A percentile compares a stretch with the other conserved stretches of the same genome.
phyloP scores from a whole-genome alignment of 169 alveolate genomes.

The Eimeria falciformis region DNA sequence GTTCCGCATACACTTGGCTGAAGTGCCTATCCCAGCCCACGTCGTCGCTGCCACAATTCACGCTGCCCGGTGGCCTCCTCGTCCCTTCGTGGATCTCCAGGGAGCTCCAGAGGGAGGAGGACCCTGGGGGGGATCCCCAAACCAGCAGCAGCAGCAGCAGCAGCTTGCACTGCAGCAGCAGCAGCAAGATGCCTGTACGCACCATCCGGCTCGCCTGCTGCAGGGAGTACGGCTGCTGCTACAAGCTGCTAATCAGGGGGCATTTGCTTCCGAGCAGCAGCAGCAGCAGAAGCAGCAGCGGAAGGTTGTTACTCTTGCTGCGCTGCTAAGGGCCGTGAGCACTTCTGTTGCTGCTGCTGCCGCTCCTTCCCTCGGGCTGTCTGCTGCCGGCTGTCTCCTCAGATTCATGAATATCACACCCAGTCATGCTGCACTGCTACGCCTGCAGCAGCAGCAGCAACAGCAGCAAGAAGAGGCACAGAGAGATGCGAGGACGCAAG shows the following conservation, averaged over 20 bases:
- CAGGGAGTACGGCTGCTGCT: conserved; percentile 53
- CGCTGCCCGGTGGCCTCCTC: conserved; percentile 54
- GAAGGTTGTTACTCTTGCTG: conserved; percentile 24
- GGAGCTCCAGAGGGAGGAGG: conserved; percentile 25
- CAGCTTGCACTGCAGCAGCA: conserved; percentile 38
- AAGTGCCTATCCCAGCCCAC: background rate
- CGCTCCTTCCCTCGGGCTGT: conserved; percentile 19
- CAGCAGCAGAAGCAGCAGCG: conserved; percentile 46
- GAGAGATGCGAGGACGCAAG: background rate
- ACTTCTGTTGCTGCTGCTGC: conserved; percentile 56
- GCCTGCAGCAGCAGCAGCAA: conserved; percentile 33
- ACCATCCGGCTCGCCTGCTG: conserved; percentile 35
- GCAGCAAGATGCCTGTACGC: conserved; percentile 18
- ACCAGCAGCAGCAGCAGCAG: conserved; percentile 58
- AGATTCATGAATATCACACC: conserved; percentile 51
- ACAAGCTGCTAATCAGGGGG: conserved; percentile 39
- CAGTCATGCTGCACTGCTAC: background rate
- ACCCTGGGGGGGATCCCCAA: background rate
- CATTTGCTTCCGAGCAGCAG: conserved; percentile 18
- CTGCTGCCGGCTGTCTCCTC: conserved; percentile 70
- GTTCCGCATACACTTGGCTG: conserved; percentile 18
- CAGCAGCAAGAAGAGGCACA: conserved; percentile 14
- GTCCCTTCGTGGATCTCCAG: background rate
- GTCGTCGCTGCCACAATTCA: conserved; percentile 42
- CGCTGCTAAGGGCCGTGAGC: conserved; percentile 47